These are phyloP conservation scores for Candolleomyces eurysporus DNA, from an alignment of 768 basidiomycete genomes.

Conservation along the genomic window DNA sequence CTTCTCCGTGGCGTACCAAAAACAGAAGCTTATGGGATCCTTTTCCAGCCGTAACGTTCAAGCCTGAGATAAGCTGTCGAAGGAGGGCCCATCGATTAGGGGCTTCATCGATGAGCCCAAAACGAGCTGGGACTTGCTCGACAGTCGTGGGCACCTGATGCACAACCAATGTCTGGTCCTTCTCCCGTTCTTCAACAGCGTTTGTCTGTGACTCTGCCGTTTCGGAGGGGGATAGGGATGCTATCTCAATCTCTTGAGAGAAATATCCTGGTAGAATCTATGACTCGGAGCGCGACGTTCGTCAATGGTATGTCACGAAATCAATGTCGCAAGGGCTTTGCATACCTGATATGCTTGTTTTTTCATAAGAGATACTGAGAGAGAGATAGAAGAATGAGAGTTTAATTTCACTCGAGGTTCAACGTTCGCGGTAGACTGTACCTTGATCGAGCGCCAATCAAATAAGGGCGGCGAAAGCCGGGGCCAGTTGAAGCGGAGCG, in stretches of 20 bases:
- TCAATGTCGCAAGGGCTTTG: too few relatives aligned
- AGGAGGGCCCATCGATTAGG: slow-evolving; percentile 51
- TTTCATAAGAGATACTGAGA: too few relatives aligned
- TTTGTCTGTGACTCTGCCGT: background rate
- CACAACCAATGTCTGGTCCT: slow-evolving; percentile 16
- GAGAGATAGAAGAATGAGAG: too few relatives aligned
- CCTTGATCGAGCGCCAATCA: too few relatives aligned
- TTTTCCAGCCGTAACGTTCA: slow-evolving; percentile 42
- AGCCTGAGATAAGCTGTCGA: slow-evolving; percentile 32
- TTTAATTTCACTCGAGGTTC: too few relatives aligned
- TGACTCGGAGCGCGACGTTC: too few relatives aligned
- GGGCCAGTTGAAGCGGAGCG: too few relatives aligned
- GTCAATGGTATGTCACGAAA: too few relatives aligned
- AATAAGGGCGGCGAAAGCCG: too few relatives aligned
- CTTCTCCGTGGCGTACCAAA: slow-evolving; percentile 70
- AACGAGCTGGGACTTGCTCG: slow-evolving; percentile 49
- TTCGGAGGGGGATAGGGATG: background rate
- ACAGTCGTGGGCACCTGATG: background rate
- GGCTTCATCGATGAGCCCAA: slow-evolving; percentile 56
- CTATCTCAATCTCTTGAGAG: background rate
- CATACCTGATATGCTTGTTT: too few relatives aligned
- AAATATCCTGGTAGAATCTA: slow-evolving; percentile 12
- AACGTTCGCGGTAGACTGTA: too few relatives aligned
- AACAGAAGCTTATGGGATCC: slow-evolving; percentile 61
- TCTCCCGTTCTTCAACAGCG: background rate